Percentiles rank a stretch among this genome's conserved stretches.
Evolutionary conservation across 106 monocot genomes (phyloP).

Genomic region (Allium cepa): DNA sequence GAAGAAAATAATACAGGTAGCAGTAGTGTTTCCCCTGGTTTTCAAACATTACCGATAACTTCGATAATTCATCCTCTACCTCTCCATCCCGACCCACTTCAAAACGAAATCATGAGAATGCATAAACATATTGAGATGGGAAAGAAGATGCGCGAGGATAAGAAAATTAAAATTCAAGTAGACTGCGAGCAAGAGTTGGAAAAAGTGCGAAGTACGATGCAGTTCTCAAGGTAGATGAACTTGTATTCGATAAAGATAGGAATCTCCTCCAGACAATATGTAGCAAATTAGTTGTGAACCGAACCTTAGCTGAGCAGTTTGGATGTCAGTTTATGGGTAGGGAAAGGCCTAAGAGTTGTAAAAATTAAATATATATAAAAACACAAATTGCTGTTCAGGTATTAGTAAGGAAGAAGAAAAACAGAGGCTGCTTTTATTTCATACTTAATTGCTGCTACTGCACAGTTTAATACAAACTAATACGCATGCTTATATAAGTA

Average conservation of each 20-base stretch:
- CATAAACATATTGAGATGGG: constrained; percentile 23
- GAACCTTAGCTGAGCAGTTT: constrained; percentile 63
- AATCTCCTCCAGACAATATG: constrained; percentile 30
- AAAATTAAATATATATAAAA: too few species aligned
- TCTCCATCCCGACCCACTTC: constrained; percentile 40
- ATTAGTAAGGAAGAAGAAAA: too few species aligned
- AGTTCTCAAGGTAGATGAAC: constrained; percentile 34
- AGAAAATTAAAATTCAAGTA: constrained; percentile 38
- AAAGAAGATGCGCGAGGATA: constrained; percentile 31
- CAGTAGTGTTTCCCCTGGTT: too few species aligned
- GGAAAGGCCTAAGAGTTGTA: too few species aligned
- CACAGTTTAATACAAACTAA: too few species aligned
- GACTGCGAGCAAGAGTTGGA: constrained; percentile 46
- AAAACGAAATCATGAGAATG: constrained; percentile 57
- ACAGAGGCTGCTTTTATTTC: too few species aligned
- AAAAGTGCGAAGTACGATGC: constrained; percentile 46
- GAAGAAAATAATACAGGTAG: too few species aligned
- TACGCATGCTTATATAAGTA: too few species aligned
- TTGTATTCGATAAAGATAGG: constrained; percentile 21
- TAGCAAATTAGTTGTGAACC: constrained; percentile 45
- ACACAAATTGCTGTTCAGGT: too few species aligned
- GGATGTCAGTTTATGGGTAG: constrained; percentile 41
- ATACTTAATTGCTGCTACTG: too few species aligned
- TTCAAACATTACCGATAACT: not conserved
- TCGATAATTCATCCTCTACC: constrained; percentile 13